These are phyloP conservation scores for Xylaria sp. DNA, from an alignment of 2,329 filamentous ascomycete species.

Conservation along the genomic window DNA sequence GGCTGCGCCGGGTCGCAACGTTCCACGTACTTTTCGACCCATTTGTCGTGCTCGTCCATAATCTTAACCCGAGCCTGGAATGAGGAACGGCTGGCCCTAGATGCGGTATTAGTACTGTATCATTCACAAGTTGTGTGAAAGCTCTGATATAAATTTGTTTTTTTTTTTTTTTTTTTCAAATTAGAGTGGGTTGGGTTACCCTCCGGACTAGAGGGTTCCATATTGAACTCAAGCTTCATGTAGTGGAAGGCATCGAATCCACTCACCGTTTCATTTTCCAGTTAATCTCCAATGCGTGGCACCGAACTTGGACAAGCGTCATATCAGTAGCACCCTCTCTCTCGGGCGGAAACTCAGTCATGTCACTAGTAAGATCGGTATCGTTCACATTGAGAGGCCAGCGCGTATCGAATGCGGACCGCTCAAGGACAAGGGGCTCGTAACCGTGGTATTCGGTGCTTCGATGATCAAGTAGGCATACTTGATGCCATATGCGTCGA, in stretches of 20 bases:
- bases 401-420: constrained; percentile 50
- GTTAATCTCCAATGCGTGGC: constrained; percentile 43
- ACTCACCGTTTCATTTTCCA: constrained; percentile 23
- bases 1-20: constrained; percentile 20
- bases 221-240: background rate
- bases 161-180: too few relatives aligned
- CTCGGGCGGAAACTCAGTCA: constrained; percentile 36
- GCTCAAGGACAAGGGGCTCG: constrained; percentile 48
- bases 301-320: constrained; percentile 47
- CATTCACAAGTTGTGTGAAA: background rate
- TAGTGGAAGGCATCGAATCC: background rate
- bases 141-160: background rate
- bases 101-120: constrained; percentile 13
- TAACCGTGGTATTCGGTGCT: constrained; percentile 56
- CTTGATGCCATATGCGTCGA: constrained; percentile 57
- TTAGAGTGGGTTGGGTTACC: background rate
- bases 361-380: constrained; percentile 52
- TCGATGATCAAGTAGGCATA: constrained; percentile 53
- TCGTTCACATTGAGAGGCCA: constrained; percentile 59
- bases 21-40: constrained; percentile 21
- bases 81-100: constrained; percentile 15
- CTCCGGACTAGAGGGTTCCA: too few relatives aligned
- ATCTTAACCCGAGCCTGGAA: constrained; percentile 16
- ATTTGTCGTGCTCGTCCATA: constrained; percentile 27
- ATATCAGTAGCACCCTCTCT: constrained; percentile 51